Evolutionary conservation across 2,329 filamentous ascomycete genomes (phyloP).

Genomic region (Alternaria metachromatica): DNA sequence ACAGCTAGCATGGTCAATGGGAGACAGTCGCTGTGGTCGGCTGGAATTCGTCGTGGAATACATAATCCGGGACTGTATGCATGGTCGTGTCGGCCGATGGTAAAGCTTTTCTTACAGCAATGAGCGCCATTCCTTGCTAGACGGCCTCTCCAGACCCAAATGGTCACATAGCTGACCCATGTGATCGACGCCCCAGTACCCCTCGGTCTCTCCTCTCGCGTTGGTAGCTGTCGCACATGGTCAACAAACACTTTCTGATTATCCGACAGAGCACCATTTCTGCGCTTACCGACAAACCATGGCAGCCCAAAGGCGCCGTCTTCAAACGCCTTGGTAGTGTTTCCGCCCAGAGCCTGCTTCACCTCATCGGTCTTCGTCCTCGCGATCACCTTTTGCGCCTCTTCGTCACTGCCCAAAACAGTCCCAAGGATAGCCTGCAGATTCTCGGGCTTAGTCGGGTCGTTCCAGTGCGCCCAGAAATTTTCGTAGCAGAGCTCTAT

Average conservation of each 20-base stretch:
- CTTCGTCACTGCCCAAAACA: constrained; percentile 55
- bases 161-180: constrained; percentile 62
- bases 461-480: constrained; percentile 59
- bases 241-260: neutral
- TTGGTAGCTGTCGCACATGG: constrained; percentile 55
- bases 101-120: constrained; percentile 41
- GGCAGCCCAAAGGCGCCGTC: constrained; percentile 67
- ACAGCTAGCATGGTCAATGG: neutral
- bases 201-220: constrained; percentile 59
- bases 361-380: constrained; percentile 49
- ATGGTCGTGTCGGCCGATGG: neutral
- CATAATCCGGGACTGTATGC: neutral
- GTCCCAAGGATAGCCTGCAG: constrained; percentile 53
- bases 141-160: constrained; percentile 57
- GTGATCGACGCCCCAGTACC: constrained; percentile 68
- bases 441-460: constrained; percentile 55
- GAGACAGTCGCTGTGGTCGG: neutral
- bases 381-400: constrained; percentile 52
- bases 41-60: neutral
- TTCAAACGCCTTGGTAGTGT: constrained; percentile 60
- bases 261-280: neutral
- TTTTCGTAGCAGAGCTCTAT: constrained; percentile 58
- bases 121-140: constrained; percentile 46
- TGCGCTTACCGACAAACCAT: constrained; percentile 57
- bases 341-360: constrained; percentile 56